These are phyloP conservation scores for Boletus sp. DNA, from an alignment of 768 basidiomycete species.

Conservation along the genomic window DNA sequence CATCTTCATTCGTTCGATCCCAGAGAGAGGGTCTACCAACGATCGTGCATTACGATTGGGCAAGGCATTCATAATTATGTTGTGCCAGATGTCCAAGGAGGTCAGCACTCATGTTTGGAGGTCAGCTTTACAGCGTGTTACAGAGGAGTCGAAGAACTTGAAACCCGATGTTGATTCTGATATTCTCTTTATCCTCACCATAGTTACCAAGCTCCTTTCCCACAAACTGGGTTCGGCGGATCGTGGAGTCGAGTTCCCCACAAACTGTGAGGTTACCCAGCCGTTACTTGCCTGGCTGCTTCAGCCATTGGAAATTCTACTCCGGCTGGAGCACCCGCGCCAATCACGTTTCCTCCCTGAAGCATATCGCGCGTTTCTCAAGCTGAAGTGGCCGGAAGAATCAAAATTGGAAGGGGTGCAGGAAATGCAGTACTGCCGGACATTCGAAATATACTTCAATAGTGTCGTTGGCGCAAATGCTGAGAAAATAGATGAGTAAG, in stretches of 20 bases:
- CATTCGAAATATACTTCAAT: slow-evolving; percentile 4
- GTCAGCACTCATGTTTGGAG: neutral
- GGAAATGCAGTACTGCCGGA: neutral
- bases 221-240: neutral
- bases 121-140: neutral
- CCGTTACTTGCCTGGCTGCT: slow-evolving; percentile 1
- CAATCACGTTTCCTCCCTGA: slow-evolving; percentile 1
- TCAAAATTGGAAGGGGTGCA: neutral
- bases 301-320: neutral
- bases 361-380: neutral
- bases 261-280: neutral
- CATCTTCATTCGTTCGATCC: slow-evolving; percentile 1
- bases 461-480: neutral
- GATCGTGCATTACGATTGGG: neutral
- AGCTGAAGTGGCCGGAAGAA: neutral
- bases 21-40: neutral
- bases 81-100: neutral
- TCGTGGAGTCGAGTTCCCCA: neutral
- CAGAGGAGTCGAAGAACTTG: neutral
- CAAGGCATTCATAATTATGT: slow-evolving; percentile 5
- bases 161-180: neutral
- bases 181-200: neutral
- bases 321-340: neutral
- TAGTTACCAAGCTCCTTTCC: slow-evolving; percentile 1
- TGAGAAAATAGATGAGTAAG: neutral